phyloP scores from a whole-genome alignment of 1,284 basidiomycete species.

The Takashimella koratensis region DNA sequence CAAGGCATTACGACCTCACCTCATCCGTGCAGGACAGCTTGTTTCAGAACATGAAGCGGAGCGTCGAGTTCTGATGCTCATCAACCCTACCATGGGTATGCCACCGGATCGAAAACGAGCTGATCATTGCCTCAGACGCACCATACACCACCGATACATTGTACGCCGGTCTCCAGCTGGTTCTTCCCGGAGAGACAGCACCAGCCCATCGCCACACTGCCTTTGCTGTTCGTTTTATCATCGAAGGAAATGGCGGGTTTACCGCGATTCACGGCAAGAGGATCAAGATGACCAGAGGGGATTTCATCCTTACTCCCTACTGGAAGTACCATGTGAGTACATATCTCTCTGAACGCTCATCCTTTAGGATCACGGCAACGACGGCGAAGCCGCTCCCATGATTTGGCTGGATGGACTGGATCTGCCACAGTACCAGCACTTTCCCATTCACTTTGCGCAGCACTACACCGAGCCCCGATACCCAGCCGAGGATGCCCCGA shows the following conservation, averaged over 20 bases:
- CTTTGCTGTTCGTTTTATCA: constrained; percentile 23
- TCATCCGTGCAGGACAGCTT: constrained; percentile 20
- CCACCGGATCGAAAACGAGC: neutral
- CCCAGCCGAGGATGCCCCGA: constrained; percentile 16
- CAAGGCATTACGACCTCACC: constrained; percentile 14
- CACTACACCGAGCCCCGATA: constrained; percentile 20
- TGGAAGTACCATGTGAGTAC: constrained; percentile 19
- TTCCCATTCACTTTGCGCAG: constrained; percentile 22
- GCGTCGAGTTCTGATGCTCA: constrained; percentile 24
- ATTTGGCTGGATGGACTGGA: constrained; percentile 28
- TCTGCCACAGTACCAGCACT: constrained; percentile 22
- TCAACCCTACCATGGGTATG: constrained; percentile 19
- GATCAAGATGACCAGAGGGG: constrained; percentile 23
- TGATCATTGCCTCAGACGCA: constrained; percentile 1
- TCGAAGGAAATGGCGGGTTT: constrained; percentile 25
- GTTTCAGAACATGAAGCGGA: constrained; percentile 23
- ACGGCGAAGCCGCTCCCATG: constrained; percentile 15
- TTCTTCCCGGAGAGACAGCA: constrained; percentile 24
- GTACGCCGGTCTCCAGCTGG: constrained; percentile 24
- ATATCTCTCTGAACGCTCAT: neutral
- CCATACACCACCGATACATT: constrained; percentile 23
- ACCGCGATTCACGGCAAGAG: constrained; percentile 19
- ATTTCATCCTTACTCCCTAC: constrained; percentile 22
- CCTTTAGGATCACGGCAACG: constrained; percentile 21
- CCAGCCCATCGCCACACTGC: constrained; percentile 24